Evolutionary conservation across 1,284 basidiomycete genomes (phyloP).

Genomic region (Trichosporon asahii): DNA sequence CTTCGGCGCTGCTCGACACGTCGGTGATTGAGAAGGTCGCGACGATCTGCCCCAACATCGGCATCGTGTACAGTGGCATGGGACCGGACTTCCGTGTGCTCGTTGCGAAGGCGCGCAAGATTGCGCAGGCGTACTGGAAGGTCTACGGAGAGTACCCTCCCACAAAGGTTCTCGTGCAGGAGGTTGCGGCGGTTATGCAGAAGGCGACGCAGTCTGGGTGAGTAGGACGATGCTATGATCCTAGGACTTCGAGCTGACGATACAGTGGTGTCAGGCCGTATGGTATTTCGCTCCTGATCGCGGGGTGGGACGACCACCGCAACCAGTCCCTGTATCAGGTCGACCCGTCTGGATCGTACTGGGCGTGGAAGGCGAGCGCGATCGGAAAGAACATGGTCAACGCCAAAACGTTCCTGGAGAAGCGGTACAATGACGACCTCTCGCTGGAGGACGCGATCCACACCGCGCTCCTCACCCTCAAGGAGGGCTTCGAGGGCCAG

Average conservation of each 20-base stretch:
- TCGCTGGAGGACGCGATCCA: conserved; percentile 98
- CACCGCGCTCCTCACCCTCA: conserved; percentile 95
- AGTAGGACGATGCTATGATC: too few species aligned
- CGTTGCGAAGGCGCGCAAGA: conserved; percentile 90
- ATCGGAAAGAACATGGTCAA: conserved; percentile 99
- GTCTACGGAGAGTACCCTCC: conserved; percentile 99
- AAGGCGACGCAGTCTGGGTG: conserved; percentile 98
- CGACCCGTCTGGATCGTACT: conserved; percentile 96
- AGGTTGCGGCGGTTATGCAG: conserved; percentile 97
- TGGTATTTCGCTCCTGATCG: conserved; percentile 93
- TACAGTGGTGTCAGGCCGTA: conserved; percentile 93
- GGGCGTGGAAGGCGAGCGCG: conserved; percentile 99
- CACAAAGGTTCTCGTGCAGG: conserved; percentile 91
- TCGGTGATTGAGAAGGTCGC: conserved; percentile 96
- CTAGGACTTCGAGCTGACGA: too few species aligned
- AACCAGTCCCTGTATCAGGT: conserved; percentile 96
- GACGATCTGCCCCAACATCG: conserved; percentile 96
- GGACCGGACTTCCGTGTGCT: conserved; percentile 96
- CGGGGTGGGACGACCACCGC: conserved; percentile 88
- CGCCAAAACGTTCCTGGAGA: conserved; percentile 98
- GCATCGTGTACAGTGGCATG: conserved; percentile 99
- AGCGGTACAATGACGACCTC: conserved; percentile 99
- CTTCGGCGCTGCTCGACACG: conserved; percentile 95
- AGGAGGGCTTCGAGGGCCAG: conserved; percentile 98
- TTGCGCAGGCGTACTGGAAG: conserved; percentile 99